A percentile compares a stretch with the other conserved stretches of the same genome.
These are phyloP conservation scores for Thielaviopsis euricoi DNA, from an alignment of 2,329 filamentous ascomycete species.

Conservation along the genomic window DNA sequence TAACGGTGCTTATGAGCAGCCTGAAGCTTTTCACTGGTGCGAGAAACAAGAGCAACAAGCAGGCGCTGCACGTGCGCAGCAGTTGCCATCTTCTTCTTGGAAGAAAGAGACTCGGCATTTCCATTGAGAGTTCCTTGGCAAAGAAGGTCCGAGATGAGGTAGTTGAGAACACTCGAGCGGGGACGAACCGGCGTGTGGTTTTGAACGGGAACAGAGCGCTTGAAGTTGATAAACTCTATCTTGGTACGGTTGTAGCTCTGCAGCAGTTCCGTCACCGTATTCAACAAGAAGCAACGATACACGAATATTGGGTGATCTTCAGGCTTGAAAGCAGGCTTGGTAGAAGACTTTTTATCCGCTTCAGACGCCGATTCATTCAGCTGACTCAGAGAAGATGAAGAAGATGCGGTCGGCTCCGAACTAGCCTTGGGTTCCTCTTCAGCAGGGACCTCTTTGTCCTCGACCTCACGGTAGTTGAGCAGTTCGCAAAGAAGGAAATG, in stretches of 20 bases:
- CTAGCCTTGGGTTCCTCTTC: conserved; percentile 16
- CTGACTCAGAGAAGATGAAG: conserved; percentile 13
- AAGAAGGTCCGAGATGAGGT: conserved; percentile 67
- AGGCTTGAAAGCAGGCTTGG: conserved; percentile 68
- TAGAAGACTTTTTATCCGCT: conserved; percentile 21
- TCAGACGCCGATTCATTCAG: background rate
- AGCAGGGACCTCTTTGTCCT: conserved; percentile 49
- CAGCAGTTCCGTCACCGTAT: conserved; percentile 78
- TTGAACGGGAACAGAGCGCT: conserved; percentile 71
- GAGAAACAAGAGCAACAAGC: conserved; percentile 70
- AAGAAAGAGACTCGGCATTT: conserved; percentile 54
- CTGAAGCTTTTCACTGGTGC: conserved; percentile 62
- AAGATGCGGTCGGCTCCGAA: conserved; percentile 20
- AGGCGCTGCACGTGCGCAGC: conserved; percentile 75
- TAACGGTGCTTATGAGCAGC: conserved; percentile 36
- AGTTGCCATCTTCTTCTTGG: conserved; percentile 75
- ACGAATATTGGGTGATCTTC: conserved; percentile 93
- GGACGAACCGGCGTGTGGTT: conserved; percentile 85
- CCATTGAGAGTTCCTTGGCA: conserved; percentile 44
- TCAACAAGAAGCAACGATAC: conserved; percentile 87
- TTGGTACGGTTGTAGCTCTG: conserved; percentile 89
- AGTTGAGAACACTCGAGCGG: conserved; percentile 81
- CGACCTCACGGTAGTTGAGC: conserved; percentile 79
- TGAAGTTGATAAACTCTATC: conserved; percentile 98
- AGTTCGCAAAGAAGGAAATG: conserved; percentile 89